phyloP scores from a whole-genome alignment of 805 yeast genomes.

The Wickerhamiella siamensis region DNA sequence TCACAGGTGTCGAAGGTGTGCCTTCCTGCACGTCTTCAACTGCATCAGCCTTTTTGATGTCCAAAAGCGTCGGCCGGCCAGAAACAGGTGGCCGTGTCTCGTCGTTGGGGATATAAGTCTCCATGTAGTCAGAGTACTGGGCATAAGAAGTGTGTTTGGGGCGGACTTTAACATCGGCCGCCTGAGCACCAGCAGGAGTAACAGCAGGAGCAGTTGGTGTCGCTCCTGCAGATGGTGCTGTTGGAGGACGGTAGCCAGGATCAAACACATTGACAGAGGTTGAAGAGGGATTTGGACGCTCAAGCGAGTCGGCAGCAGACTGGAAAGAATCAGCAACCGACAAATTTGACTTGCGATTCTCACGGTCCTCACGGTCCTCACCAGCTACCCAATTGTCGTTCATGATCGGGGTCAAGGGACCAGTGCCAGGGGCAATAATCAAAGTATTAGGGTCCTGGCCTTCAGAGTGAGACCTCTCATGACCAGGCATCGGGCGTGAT shows the following conservation, averaged over 20 bases:
- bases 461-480: conserved; percentile 23
- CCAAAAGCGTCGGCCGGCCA: neutral
- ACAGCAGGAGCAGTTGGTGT: neutral
- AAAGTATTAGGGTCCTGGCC: conserved; percentile 24
- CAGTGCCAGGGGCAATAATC: conserved; percentile 14
- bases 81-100: neutral
- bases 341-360: conserved; percentile 6
- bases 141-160: conserved; percentile 18
- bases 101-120: conserved; percentile 13
- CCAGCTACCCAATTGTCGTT: conserved; percentile 4
- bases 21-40: neutral
- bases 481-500: conserved; percentile 7
- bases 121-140: conserved; percentile 20
- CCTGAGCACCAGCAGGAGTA: neutral
- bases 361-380: conserved; percentile 1
- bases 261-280: conserved; percentile 14
- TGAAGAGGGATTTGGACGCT: conserved; percentile 1
- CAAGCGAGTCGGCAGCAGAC: conserved; percentile 16
- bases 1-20: neutral
- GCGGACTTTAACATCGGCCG: neutral
- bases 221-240: neutral
- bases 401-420: conserved; percentile 17
- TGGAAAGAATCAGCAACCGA: conserved; percentile 18
- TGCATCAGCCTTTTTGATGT: neutral
- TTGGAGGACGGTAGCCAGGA: conserved; percentile 10